Base-by-base conservation (phyloP, 2,329 filamentous ascomycete genomes). In the Monosporascus sp. region DNA sequence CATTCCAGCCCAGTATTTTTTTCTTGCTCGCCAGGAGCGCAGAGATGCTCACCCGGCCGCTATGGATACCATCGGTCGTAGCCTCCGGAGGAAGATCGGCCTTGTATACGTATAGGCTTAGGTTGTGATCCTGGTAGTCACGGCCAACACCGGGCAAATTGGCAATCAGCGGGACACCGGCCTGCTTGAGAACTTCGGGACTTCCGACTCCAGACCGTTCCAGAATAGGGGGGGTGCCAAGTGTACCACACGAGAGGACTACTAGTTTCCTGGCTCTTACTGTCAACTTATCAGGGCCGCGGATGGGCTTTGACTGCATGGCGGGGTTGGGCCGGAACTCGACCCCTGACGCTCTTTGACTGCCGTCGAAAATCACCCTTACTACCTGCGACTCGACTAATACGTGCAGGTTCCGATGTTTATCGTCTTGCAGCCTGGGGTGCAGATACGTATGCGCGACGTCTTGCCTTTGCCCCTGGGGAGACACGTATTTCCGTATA, bases 361-460 rank as follows among this genome's bases (percentile, higher is more conserved):
- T 74, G 17, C 71, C 67, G 22, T 79, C 74, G 53, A 79, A 77
- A 2, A 78, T 50, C 9, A 80, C 71, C 7, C 73, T 71, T 2
- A 74, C 66, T 3, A 82, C 77, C 56, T 77, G 76, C 11, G 76
- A 72, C 54, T 82, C 72, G 1, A 74, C 69, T 7, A 82, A 63
- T 15, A 82, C 72, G 51, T 81, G 75, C 2, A 83, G 70, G 49
- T 80, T 79, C 0, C 74, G 71, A 50, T 54, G 53, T 1, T 25
- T 41, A 1, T 47, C 53, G 20, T 52, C 53, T 17, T 31, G 47
- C 18, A 54, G 53, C 8, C 53, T 37, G 11, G 46, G 53, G 25
- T 54, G 47, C 7, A 54, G 36, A 22, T 54, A 54, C 11, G n/a
- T 41, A 39, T 35, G 31, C 3, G 53, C 50, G 20, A 39, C 35